These are phyloP conservation scores for Botrytis hyacinthi DNA, from an alignment of 2,329 filamentous ascomycete species.

Conservation along the genomic window DNA sequence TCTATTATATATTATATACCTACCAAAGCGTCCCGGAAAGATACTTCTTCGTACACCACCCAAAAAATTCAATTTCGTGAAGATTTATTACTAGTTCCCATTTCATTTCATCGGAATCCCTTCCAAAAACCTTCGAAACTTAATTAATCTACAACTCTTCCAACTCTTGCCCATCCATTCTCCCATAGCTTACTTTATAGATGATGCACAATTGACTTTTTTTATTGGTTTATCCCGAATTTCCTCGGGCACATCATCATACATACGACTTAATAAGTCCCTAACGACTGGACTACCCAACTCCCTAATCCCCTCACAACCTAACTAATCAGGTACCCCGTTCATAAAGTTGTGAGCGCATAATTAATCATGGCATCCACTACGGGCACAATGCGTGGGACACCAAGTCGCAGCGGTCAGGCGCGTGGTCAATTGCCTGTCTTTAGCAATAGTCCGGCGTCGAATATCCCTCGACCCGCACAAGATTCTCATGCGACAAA, in stretches of 20 bases:
- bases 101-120: not conserved
- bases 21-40: not conserved
- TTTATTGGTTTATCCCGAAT: not conserved
- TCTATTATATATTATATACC: not conserved
- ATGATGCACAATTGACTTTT: not conserved
- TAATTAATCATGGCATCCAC: constrained; percentile 36
- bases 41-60: not conserved
- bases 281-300: not conserved
- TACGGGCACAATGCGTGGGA: constrained; percentile 62
- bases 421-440: constrained; percentile 54
- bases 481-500: constrained; percentile 53
- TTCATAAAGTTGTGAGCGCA: constrained; percentile 18
- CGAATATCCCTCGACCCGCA: constrained; percentile 71
- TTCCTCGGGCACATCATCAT: not conserved
- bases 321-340: not conserved
- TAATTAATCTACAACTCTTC: not conserved
- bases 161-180: not conserved
- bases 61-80: not conserved
- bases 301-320: not conserved
- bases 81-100: not conserved
- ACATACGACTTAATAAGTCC: too few relatives aligned
- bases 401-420: constrained; percentile 58
- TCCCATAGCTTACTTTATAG: not conserved
- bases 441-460: constrained; percentile 62
- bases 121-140: not conserved